Evolutionary conservation across 306 rosid species (phyloP).

Genomic region (Astragalus membranaceus): DNA sequence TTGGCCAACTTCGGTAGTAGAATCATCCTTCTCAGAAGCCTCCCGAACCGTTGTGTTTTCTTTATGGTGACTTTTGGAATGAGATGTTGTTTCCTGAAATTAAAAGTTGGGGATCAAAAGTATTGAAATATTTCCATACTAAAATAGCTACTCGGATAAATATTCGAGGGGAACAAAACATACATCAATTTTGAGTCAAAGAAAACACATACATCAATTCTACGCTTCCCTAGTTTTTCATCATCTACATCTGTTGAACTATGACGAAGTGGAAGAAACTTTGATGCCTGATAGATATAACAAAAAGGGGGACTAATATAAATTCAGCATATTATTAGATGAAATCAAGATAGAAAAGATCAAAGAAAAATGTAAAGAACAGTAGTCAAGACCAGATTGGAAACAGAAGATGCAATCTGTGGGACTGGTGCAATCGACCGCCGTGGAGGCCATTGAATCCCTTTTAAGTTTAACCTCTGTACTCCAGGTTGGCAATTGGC

Average conservation of each 20-base stretch:
- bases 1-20: slow-evolving; percentile 15
- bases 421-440: slow-evolving; percentile 43
- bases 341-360: neutral
- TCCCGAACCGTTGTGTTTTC: neutral
- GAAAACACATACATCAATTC: slow-evolving; percentile 33
- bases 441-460: slow-evolving; percentile 44
- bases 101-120: neutral
- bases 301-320: neutral
- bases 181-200: slow-evolving; percentile 32
- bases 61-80: slow-evolving; percentile 5
- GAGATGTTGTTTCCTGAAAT: slow-evolving; percentile 30
- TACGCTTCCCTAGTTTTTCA: slow-evolving; percentile 23
- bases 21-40: slow-evolving; percentile 18
- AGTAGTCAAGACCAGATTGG: slow-evolving; percentile 50
- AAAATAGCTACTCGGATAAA: neutral
- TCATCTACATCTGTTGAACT: slow-evolving; percentile 25
- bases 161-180: slow-evolving; percentile 12
- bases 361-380: neutral
- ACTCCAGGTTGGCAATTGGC: slow-evolving; percentile 23
- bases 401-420: slow-evolving; percentile 57
- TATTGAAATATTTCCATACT: neutral
- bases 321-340: neutral
- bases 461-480: slow-evolving; percentile 32
- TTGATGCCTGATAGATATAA: slow-evolving; percentile 47
- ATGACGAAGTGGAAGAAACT: slow-evolving; percentile 24